Evolutionary conservation across 2,329 filamentous ascomycete species (phyloP).

Genomic region (Penicillium glabrum): DNA sequence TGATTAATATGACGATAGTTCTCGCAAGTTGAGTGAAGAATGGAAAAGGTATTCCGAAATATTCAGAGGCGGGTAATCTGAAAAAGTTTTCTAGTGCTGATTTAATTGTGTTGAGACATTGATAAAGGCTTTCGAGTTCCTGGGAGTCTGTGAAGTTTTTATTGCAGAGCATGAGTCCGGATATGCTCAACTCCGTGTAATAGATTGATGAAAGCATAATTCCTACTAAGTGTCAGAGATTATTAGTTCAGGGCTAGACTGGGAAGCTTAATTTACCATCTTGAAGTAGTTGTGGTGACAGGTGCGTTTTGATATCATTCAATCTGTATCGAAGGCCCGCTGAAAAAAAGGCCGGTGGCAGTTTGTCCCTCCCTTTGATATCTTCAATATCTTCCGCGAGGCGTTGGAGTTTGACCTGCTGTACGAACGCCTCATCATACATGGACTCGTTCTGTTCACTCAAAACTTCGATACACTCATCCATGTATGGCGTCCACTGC

Average conservation of each 20-base stretch:
- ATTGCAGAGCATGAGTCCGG: background rate
- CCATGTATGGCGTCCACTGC: constrained; percentile 59
- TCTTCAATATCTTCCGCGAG: constrained; percentile 4
- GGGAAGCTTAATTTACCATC: background rate
- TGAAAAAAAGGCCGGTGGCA: constrained; percentile 3
- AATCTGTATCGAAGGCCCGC: constrained; percentile 4
- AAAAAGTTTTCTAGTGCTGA: constrained; percentile 5
- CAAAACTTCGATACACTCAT: constrained; percentile 54
- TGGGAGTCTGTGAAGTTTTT: background rate
- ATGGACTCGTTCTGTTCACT: constrained; percentile 47
- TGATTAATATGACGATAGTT: constrained; percentile 4
- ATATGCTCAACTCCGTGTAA: constrained; percentile 6
- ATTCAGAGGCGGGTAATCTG: constrained; percentile 2
- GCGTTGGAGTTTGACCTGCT: constrained; percentile 22
- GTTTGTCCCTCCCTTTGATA: background rate
- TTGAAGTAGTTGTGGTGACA: background rate
- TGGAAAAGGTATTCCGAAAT: background rate
- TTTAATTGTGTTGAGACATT: constrained; percentile 1
- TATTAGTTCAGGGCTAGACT: background rate
- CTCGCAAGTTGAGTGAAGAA: constrained; percentile 6
- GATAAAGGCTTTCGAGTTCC: constrained; percentile 3
- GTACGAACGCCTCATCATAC: constrained; percentile 51
- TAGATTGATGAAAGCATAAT: constrained; percentile 1
- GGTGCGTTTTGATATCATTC: constrained; percentile 2
- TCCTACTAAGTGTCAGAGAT: background rate